phyloP scores from a whole-genome alignment of 805 yeast genomes.

The Pichia ethanolica region DNA sequence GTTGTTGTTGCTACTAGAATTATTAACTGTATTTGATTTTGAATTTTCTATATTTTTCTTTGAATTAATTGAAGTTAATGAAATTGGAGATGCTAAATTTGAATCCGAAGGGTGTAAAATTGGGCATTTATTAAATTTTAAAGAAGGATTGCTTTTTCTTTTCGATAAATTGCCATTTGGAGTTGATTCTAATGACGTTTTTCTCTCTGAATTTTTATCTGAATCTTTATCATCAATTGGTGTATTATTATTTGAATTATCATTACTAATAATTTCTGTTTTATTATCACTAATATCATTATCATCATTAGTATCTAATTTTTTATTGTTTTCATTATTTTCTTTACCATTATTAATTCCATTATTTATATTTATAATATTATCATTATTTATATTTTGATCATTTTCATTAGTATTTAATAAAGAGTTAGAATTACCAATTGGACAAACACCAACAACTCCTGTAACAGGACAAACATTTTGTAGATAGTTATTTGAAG shows the following conservation, averaged over 20 bases:
- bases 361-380: too few relatives aligned
- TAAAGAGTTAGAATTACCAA: slow-evolving; percentile 4
- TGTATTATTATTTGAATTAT: background rate
- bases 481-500: background rate
- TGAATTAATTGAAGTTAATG: background rate
- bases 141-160: slow-evolving; percentile 1
- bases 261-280: background rate
- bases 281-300: too few relatives aligned
- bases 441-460: slow-evolving; percentile 21
- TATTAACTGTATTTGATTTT: background rate
- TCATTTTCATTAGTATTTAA: too few relatives aligned
- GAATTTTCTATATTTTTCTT: background rate
- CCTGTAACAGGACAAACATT: slow-evolving; percentile 20
- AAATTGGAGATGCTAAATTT: background rate
- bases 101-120: slow-evolving; percentile 21
- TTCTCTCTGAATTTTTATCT: too few relatives aligned
- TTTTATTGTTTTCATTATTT: too few relatives aligned
- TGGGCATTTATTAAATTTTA: slow-evolving; percentile 22
- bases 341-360: too few relatives aligned
- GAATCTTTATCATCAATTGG: too few relatives aligned
- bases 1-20: too few relatives aligned
- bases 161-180: background rate
- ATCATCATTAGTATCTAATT: too few relatives aligned
- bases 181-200: too few relatives aligned
- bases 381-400: background rate